Evolutionary conservation across 2,329 filamentous ascomycete species (phyloP), one percentile per base, ranked within the genome.

Genomic region (Phaeosphaeriaceae sp.): DNA sequence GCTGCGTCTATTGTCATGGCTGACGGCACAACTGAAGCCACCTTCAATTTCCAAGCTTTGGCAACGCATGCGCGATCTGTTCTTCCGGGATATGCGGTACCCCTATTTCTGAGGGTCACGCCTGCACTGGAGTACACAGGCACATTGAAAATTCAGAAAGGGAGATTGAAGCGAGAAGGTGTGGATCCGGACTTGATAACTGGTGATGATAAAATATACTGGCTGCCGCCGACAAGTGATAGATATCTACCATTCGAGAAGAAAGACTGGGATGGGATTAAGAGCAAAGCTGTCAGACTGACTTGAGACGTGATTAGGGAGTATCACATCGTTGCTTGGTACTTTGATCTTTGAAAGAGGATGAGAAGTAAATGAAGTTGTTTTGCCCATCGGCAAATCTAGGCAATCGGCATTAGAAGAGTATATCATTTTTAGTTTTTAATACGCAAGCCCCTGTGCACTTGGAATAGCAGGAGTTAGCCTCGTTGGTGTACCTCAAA

Each of bases 91-190:
- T 79, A 79, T 56, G 77, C 77, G 12, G 74, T 79, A 4, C 77
- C 77, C 1, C 42, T 78, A 0, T 79, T 79, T 47, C 16, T 79
- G 13, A 60, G 77, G 9, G 51, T 79, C 0, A 74, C 70, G 4
- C 56, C 61, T 29, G 63, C 64, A 39, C 59, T 78, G 17, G 76
- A 77, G 44, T 77, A 78, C 47, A 79, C 76, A 12, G 76, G 73
- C 3, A 79, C 76, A 6, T 57, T 78, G 63, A 79, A 79, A 66
- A 58, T 78, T 12, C 75, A 76, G 56, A 79, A 79, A 46, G 72
- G 72, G 2, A 68, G 67, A 20, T 55, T 79, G 32, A 72, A 76
- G 54, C 59, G 60, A 2, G 74, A 79, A 48, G 77, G 77, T 0
- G 67, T 79, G n/a, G 71, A 79, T 49, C 61, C 72, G 2, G 69